Base-by-base conservation (phyloP, 345 rosid genomes). In the Cardiospermum halicacabum region DNA sequence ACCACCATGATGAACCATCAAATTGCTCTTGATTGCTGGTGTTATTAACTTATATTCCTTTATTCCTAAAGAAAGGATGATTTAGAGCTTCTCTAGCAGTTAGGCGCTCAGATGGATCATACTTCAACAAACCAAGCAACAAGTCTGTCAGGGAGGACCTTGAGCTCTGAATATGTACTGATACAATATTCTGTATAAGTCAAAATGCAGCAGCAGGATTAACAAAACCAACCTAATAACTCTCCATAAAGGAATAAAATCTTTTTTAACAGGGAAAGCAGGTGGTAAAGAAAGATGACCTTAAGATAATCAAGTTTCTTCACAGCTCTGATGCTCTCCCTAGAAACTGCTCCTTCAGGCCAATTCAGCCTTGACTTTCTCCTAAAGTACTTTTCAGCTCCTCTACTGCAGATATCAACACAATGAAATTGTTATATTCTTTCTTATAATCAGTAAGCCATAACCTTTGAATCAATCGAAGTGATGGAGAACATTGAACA, bases 281-380 rank as follows among this genome's bases (percentile, higher is more conserved):
- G 51, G 51, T n/a, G 19, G 51, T 0, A 18, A 18, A 47, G 57
- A 1, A n/a, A 27, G 18, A 21, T 22, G 48, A 89, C 96, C 87
- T 80, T 78, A 4, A 85, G 78, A 27, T 69, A 75, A 67, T 81
- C 82, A 30, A 91, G 92, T 78, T 84, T 88, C 79, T 73, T 81
- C 69, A 91, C 97, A 39, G 97, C 96, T 59, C 86, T 77, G 43
- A 91, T 85, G 71, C 96, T 88, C 58, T 86, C 96, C 67, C 92
- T 77, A 13, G 96, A 88, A 47, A 71, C 82, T 42, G 92, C 96
- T 7, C 97, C 96, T 74, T 84, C 97, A 47, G 97, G 96, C 96
- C 96, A 91, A 79, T 91, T 79, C 37, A 90, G 67, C 64, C 86
- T 78, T 16, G 69, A 64, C 10, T 88, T 89, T 75, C 80, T 81